phyloP scores from a whole-genome alignment of 2,329 filamentous ascomycete species.

The Pseudogymnoascus sp. region DNA sequence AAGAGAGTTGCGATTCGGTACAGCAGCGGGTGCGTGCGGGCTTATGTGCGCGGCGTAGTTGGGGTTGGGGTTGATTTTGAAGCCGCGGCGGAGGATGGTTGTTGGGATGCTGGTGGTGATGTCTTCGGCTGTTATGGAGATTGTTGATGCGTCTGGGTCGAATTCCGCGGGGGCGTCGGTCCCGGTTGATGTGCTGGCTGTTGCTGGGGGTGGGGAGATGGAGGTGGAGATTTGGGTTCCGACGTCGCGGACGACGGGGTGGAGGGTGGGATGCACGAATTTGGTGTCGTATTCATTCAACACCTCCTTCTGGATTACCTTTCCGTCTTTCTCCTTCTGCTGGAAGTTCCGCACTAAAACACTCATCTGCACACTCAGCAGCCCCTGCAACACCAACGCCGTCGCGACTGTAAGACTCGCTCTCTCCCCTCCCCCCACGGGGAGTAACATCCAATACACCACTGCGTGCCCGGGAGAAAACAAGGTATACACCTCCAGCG shows the following conservation, averaged over 20 bases:
- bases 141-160: conserved; percentile 24
- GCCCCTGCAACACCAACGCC: conserved; percentile 63
- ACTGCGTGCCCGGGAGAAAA: conserved; percentile 94
- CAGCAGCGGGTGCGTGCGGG: conserved; percentile 44
- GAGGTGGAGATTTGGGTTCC: conserved; percentile 62
- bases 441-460: conserved; percentile 81
- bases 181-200: conserved; percentile 18
- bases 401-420: conserved; percentile 83
- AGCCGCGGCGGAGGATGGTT: conserved; percentile 63
- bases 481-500: conserved; percentile 72
- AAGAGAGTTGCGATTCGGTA: conserved; percentile 25
- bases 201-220: neutral
- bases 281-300: conserved; percentile 94
- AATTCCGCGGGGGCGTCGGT: conserved; percentile 24
- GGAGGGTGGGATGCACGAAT: conserved; percentile 84
- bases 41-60: conserved; percentile 69
- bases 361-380: conserved; percentile 71
- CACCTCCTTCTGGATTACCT: conserved; percentile 82
- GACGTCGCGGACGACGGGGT: conserved; percentile 69
- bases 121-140: conserved; percentile 25
- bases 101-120: conserved; percentile 55
- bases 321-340: conserved; percentile 77
- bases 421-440: conserved; percentile 64
- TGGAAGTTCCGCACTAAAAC: conserved; percentile 66
- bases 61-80: conserved; percentile 74